Evolutionary conservation across 108 stramenopile genomes (phyloP).

Genomic region (Chaetoceros muelleri): DNA sequence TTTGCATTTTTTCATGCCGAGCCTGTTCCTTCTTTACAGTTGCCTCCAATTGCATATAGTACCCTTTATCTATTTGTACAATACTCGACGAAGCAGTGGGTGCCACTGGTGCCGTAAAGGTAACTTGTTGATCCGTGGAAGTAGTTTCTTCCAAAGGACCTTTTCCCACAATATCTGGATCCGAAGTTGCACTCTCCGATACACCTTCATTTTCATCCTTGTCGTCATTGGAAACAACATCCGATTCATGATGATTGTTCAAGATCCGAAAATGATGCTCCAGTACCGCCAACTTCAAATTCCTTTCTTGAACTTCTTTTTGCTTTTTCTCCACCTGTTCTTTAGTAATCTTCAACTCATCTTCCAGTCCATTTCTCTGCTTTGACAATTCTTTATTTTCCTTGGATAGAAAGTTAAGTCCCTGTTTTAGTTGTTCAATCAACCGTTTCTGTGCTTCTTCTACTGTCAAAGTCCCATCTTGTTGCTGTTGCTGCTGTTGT

Average conservation of each 20-base stretch:
- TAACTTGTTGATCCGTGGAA: background rate
- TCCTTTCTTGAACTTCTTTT: background rate
- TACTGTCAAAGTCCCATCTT: background rate
- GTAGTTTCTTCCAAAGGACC: background rate
- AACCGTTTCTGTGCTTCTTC: background rate
- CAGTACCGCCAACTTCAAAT: background rate
- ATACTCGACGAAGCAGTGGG: background rate
- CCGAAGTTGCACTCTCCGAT: background rate
- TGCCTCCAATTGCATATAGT: background rate
- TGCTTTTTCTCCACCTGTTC: background rate
- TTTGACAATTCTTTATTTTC: background rate
- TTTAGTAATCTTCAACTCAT: background rate
- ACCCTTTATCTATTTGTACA: background rate
- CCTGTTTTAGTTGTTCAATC: background rate
- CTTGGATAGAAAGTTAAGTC: background rate
- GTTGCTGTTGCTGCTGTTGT: background rate
- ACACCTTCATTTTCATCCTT: background rate
- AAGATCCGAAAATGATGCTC: background rate
- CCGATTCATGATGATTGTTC: background rate
- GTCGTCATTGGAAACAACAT: background rate
- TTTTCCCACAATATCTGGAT: background rate
- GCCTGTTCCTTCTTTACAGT: background rate
- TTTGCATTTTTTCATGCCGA: background rate
- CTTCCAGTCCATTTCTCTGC: background rate
- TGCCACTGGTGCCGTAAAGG: background rate